Percentiles rank a stretch among this genome's conserved stretches.
phyloP scores from a whole-genome alignment of 768 basidiomycete genomes.

The Suillus spraguei region DNA sequence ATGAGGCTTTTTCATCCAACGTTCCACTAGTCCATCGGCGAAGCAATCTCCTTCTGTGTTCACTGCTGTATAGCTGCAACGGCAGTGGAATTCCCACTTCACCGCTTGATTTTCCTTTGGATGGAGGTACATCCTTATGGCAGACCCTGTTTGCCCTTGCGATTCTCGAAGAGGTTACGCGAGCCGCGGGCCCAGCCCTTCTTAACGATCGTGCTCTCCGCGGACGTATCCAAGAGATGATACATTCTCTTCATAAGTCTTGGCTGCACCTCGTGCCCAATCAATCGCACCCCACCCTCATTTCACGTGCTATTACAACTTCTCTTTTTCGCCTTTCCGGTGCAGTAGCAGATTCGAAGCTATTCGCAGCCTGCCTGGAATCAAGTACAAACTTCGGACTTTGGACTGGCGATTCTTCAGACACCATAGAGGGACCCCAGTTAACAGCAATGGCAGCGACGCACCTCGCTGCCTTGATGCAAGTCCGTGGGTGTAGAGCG shows the following conservation, averaged over 20 bases:
- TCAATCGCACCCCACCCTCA: conserved; percentile 19
- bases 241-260: conserved; percentile 39
- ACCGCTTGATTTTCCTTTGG: conserved; percentile 4
- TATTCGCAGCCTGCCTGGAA: conserved; percentile 40
- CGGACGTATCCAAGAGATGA: conserved; percentile 6
- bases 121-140: conserved; percentile 34
- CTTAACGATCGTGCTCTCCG: conserved; percentile 27
- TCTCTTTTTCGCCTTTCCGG: conserved; percentile 51
- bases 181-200: conserved; percentile 10
- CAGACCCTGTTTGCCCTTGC: conserved; percentile 44
- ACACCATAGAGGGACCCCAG: conserved; percentile 15
- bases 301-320: conserved; percentile 41
- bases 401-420: conserved; percentile 5
- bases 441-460: conserved; percentile 21
- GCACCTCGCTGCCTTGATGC: conserved; percentile 30
- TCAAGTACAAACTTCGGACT: not conserved
- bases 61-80: not conserved
- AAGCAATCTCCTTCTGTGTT: conserved; percentile 33
- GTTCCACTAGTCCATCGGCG: conserved; percentile 36
- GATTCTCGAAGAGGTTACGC: conserved; percentile 35
- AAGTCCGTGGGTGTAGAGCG: conserved; percentile 31
- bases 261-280: conserved; percentile 36
- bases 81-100: not conserved
- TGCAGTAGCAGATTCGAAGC: conserved; percentile 36
- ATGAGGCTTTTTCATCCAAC: conserved; percentile 27